Percentiles rank a stretch among this genome's conserved stretches.
Conservation (phyloP, 345 rosid species). For the Isatis tinctoria region DNA sequence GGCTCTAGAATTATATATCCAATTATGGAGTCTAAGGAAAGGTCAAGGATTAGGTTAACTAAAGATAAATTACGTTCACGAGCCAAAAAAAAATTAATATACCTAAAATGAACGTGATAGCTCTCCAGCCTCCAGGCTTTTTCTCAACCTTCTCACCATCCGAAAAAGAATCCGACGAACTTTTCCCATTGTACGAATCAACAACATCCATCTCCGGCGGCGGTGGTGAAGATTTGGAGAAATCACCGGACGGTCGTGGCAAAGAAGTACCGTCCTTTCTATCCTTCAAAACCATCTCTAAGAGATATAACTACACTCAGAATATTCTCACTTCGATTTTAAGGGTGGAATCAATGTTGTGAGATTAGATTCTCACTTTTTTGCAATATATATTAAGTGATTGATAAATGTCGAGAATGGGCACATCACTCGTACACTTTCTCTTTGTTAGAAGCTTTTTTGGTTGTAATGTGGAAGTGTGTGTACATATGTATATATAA, state of each 20-base stretch:
- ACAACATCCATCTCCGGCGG: slow-evolving; percentile 1
- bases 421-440: slow-evolving; percentile 4
- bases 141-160: slow-evolving; percentile 23
- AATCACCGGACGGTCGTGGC: neutral
- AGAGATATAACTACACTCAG: neutral
- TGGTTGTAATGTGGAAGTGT: neutral
- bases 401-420: slow-evolving; percentile 11
- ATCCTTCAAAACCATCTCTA: slow-evolving; percentile 18
- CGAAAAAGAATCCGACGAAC: slow-evolving; percentile 2
- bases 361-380: slow-evolving; percentile 2
- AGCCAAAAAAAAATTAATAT: neutral
- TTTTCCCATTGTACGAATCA: slow-evolving; percentile 1
- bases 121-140: slow-evolving; percentile 80
- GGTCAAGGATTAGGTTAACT: neutral
- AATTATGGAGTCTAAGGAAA: neutral
- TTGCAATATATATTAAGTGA: slow-evolving; percentile 3
- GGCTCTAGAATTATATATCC: neutral
- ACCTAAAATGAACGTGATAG: slow-evolving; percentile 77
- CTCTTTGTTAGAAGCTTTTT: neutral
- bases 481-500: slow-evolving; percentile 15
- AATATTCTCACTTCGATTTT: slow-evolving; percentile 15
- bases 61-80: neutral
- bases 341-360: neutral
- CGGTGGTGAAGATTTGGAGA: slow-evolving; percentile 12
- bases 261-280: slow-evolving; percentile 1